A percentile compares a stretch with the other conserved stretches of the same genome.
phyloP scores from a whole-genome alignment of 2,329 filamentous ascomycete genomes.

The Onygena corvina region DNA sequence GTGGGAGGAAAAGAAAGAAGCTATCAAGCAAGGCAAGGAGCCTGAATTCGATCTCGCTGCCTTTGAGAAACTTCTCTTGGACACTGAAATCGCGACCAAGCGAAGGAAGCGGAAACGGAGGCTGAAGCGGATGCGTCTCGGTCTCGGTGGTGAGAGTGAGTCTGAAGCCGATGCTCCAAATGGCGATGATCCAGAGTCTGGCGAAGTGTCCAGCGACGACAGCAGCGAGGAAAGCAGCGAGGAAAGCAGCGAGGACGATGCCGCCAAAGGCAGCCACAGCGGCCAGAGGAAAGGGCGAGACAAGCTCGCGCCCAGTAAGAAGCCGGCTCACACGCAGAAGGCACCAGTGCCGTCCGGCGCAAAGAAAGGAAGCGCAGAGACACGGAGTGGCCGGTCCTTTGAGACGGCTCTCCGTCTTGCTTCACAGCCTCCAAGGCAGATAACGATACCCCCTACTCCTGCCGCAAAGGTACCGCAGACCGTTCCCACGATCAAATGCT shows the following conservation, averaged over 20 bases:
- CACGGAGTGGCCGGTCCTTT: background rate
- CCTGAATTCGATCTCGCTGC: constrained; percentile 24
- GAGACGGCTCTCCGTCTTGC: background rate
- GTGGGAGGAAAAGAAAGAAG: constrained; percentile 29
- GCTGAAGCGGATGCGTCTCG: constrained; percentile 22
- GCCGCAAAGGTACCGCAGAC: background rate
- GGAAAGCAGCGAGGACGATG: background rate
- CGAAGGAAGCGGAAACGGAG: constrained; percentile 22
- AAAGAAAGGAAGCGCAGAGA: background rate
- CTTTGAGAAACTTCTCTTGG: constrained; percentile 22
- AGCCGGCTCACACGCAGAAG: background rate
- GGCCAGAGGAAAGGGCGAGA: background rate
- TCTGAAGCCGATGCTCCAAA: background rate
- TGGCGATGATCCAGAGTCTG: no score
- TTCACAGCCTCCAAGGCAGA: background rate
- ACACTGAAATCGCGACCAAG: constrained; percentile 16
- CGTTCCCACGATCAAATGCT: background rate
- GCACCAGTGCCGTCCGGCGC: background rate
- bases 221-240: no score
- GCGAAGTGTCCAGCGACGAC: no score
- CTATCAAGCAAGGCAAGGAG: constrained; percentile 23
- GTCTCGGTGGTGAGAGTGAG: constrained; percentile 7
- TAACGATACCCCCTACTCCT: background rate
- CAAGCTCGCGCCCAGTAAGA: background rate
- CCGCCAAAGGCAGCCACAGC: background rate